Conservation (phyloP, 2,329 filamentous ascomycete genomes). For the Xylaria sp. region DNA sequence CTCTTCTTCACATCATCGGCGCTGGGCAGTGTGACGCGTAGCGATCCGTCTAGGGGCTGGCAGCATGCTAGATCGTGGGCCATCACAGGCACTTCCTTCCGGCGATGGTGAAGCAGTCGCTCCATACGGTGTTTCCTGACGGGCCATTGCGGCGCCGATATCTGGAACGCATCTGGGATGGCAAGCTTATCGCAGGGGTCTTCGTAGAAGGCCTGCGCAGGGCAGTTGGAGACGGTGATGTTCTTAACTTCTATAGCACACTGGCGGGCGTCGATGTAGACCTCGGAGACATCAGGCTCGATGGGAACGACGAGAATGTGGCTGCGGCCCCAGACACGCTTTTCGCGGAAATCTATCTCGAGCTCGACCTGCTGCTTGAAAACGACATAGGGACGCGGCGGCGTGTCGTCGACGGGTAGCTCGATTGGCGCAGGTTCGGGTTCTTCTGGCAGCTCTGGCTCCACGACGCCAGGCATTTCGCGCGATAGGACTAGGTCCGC, state of each 20-base stretch:
- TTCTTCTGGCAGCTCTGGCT: constrained; percentile 45
- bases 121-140: constrained; percentile 75
- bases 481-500: constrained; percentile 34
- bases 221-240: constrained; percentile 63
- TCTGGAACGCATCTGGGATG: constrained; percentile 69
- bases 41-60: constrained; percentile 65
- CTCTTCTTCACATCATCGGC: constrained; percentile 50
- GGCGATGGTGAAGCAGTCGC: constrained; percentile 63
- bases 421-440: constrained; percentile 46
- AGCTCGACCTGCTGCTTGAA: constrained; percentile 89
- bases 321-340: constrained; percentile 79
- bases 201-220: constrained; percentile 59
- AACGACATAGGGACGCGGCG: constrained; percentile 61
- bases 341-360: constrained; percentile 85
- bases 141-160: constrained; percentile 79
- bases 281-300: constrained; percentile 64
- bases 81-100: constrained; percentile 65
- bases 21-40: constrained; percentile 56
- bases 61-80: constrained; percentile 67
- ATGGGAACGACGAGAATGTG: constrained; percentile 80
- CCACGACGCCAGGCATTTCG: constrained; percentile 50
- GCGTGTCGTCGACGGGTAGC: constrained; percentile 49
- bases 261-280: constrained; percentile 71
- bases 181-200: constrained; percentile 76
- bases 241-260: constrained; percentile 66